Conservation (phyloP, 2,329 filamentous ascomycete genomes). For the Scytalidium lignicola region DNA sequence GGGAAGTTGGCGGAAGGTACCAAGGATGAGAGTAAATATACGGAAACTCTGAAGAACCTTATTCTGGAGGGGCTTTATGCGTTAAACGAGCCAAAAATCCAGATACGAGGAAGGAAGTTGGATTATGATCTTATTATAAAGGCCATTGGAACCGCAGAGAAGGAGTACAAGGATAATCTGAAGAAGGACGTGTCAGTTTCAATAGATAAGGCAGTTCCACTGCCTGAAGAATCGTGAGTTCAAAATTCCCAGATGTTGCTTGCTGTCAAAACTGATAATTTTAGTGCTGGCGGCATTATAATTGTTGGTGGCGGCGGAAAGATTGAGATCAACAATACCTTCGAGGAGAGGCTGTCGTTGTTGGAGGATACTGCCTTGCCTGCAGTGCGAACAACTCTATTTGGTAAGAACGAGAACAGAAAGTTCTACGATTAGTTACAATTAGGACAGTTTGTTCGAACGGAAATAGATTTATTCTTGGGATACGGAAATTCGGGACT, state of each 20-base stretch:
- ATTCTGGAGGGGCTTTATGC: conserved; percentile 88
- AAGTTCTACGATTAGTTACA: conserved; percentile 79
- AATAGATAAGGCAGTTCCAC: conserved; percentile 72
- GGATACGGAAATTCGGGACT: not conserved
- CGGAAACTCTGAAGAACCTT: conserved; percentile 69
- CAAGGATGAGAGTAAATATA: conserved; percentile 71
- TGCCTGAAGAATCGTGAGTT: conserved; percentile 80
- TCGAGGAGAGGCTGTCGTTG: conserved; percentile 83
- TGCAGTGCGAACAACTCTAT: conserved; percentile 77
- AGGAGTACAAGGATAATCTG: conserved; percentile 78
- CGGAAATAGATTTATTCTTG: not conserved
- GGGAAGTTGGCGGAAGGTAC: conserved; percentile 63
- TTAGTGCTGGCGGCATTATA: conserved; percentile 75
- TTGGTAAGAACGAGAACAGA: conserved; percentile 91
- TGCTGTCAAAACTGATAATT: not conserved
- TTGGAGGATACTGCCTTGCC: conserved; percentile 83
- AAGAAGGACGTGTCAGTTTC: conserved; percentile 64
- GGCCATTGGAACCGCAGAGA: conserved; percentile 69
- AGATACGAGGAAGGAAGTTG: conserved; percentile 70
- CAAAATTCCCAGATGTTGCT: not conserved
- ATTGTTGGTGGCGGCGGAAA: conserved; percentile 82
- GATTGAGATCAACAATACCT: conserved; percentile 98
- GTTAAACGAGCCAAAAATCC: conserved; percentile 73
- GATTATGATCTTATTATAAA: conserved; percentile 73
- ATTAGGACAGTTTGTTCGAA: not conserved